These are phyloP conservation scores for Phytophthora quininea DNA, from an alignment of 352 stramenopile genomes.

Conservation along the genomic window DNA sequence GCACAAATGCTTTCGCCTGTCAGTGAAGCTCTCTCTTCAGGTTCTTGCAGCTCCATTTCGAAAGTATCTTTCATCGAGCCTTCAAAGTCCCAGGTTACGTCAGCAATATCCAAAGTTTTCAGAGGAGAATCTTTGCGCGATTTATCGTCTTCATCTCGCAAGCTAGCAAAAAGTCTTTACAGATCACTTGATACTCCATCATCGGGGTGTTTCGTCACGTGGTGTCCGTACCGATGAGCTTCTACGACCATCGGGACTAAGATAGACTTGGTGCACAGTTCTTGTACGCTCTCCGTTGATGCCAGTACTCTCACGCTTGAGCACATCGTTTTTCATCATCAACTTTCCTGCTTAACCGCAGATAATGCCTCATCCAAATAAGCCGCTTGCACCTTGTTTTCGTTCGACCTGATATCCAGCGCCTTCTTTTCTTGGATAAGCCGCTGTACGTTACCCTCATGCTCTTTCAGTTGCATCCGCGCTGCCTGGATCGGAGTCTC, in stretches of 20 bases:
- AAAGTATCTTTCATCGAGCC: constrained; percentile 50
- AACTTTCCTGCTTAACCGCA: too few relatives aligned
- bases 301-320: too few relatives aligned
- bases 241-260: constrained; percentile 64
- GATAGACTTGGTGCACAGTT: neutral
- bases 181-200: constrained; percentile 8
- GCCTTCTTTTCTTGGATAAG: constrained; percentile 58
- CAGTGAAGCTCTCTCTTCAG: constrained; percentile 41
- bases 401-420: constrained; percentile 39
- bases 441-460: constrained; percentile 40
- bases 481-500: constrained; percentile 22
- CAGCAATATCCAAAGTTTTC: constrained; percentile 35
- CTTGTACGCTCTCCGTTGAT: too few relatives aligned
- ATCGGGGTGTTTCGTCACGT: constrained; percentile 24
- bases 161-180: constrained; percentile 29
- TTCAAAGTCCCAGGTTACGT: constrained; percentile 69
- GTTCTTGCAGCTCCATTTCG: constrained; percentile 65
- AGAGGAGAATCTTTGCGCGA: constrained; percentile 17
- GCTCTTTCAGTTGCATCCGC: constrained; percentile 32
- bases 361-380: neutral
- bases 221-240: constrained; percentile 58
- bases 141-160: constrained; percentile 21
- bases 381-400: constrained; percentile 26
- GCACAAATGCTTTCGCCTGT: constrained; percentile 38
- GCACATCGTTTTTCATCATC: too few relatives aligned